phyloP scores from a whole-genome alignment of 305 asterid genomes.

The Solanum aculeatissimum region DNA sequence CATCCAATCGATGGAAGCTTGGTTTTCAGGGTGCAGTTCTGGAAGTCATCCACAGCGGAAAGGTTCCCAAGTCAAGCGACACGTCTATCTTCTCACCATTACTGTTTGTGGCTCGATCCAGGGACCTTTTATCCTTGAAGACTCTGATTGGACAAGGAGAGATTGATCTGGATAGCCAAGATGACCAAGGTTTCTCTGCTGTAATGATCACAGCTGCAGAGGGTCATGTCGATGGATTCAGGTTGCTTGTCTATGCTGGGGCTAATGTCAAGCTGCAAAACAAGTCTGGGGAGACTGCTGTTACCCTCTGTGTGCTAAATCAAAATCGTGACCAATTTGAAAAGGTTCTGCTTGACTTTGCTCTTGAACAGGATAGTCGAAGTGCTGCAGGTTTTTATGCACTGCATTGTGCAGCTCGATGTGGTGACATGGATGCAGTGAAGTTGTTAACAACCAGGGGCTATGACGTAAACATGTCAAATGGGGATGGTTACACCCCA shows the following conservation, averaged over 20 bases:
- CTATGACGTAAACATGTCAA: constrained; percentile 45
- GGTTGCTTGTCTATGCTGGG: constrained; percentile 64
- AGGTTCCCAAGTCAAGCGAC: constrained; percentile 40
- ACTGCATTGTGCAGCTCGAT: constrained; percentile 66
- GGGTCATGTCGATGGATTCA: constrained; percentile 68
- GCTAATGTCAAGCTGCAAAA: constrained; percentile 65
- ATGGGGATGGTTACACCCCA: constrained; percentile 65
- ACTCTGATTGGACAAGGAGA: constrained; percentile 28
- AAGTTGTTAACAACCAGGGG: constrained; percentile 48
- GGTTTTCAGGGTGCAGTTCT: constrained; percentile 47
- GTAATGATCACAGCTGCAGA: constrained; percentile 67
- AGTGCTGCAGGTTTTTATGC: constrained; percentile 59
- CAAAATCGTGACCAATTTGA: constrained; percentile 49
- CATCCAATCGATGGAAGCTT: constrained; percentile 31
- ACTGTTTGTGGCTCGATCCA: constrained; percentile 51
- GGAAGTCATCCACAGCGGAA: constrained; percentile 35
- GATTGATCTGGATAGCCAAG: constrained; percentile 47
- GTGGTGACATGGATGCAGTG: constrained; percentile 55
- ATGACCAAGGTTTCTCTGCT: constrained; percentile 66
- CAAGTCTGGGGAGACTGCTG: constrained; percentile 53
- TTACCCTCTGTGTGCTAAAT: constrained; percentile 37
- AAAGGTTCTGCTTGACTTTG: constrained; percentile 70
- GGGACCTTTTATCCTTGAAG: constrained; percentile 48
- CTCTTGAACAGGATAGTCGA: constrained; percentile 64
- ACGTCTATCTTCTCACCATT: constrained; percentile 41